Base-by-base conservation (phyloP, 495 filamentous ascomycete species). In the Poronia punctata region DNA sequence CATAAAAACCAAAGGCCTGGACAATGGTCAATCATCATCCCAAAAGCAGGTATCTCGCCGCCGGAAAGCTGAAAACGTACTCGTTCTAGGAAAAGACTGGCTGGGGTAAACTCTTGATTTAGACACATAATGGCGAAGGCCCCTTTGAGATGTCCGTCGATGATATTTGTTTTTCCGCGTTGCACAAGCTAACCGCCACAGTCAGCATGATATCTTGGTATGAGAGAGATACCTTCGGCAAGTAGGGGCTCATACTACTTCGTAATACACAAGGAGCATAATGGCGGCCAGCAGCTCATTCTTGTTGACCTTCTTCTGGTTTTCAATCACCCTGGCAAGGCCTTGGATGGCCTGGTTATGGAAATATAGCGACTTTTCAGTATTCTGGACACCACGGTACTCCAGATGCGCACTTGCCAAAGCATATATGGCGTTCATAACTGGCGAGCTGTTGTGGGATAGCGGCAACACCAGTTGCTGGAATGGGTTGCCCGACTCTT, bases 1-100 rank as follows among this genome's bases (percentile, higher is more conserved):
- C 77, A 57, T 80, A 81, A 47, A 79, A 81, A 5, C 75, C 68
- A 41, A 81, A 81, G 3, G 75, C 75, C 73, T 79, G 28, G 15
- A 4, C 35, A 36, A 6, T 10, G 12, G 26, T 57, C 12, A 54
- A 50, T 29, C 26, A 9, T 5, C n/a, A 49, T 22, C 9, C 29
- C 31, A 18, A 6, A 35, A 11, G 11, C 6, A n/a, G 26, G 15
- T 16, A 3, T 6, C 23, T 14, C 18, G 12, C 21, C 6, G 20
- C 16, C 7, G 14, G 7, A 10, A n/a, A n/a, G n/a, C n/a, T n/a
- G n/a, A 16, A 24, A 5, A 61, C 72, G 19, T 60, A 79, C 75
- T 10, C 75, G 66, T 57, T 79, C 75, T 8, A 81, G 52, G 42
- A 80, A 81, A 14, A 65, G 50, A 40, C 67, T 66, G 0, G 75